These are phyloP conservation scores for Boletus coffeatus DNA, from an alignment of 1,284 basidiomycete species.

Conservation along the genomic window DNA sequence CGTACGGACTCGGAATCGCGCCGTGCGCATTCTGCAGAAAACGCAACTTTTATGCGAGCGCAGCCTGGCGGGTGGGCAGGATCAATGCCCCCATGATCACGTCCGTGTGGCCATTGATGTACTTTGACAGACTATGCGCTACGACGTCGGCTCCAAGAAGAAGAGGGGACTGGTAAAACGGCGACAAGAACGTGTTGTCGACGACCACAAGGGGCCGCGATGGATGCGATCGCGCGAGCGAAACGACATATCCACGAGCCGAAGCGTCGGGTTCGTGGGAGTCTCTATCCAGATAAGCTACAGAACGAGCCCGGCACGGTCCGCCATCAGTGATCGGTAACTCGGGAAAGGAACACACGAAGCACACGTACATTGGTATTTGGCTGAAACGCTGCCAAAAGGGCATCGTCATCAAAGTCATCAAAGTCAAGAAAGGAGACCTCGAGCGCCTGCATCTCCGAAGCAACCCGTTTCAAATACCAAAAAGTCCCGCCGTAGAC, in stretches of 20 bases:
- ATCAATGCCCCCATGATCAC: constrained; percentile 85
- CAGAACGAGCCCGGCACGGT: constrained; percentile 23
- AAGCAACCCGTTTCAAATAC: constrained; percentile 78
- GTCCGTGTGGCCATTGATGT: constrained; percentile 92
- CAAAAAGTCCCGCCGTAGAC: constrained; percentile 93
- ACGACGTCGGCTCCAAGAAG: constrained; percentile 75
- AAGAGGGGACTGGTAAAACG: constrained; percentile 89
- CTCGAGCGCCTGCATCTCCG: constrained; percentile 66
- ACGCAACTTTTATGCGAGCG: constrained; percentile 52
- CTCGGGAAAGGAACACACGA: neutral
- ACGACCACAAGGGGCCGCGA: constrained; percentile 74
- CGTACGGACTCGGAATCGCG: constrained; percentile 83
- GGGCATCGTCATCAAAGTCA: constrained; percentile 55
- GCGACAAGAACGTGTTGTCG: constrained; percentile 91
- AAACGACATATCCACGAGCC: constrained; percentile 78
- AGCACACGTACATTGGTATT: constrained; percentile 72
- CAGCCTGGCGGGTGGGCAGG: constrained; percentile 52
- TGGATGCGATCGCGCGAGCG: constrained; percentile 55
- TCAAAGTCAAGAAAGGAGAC: constrained; percentile 87
- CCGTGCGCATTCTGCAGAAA: constrained; percentile 94
- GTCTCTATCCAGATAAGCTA: constrained; percentile 96
- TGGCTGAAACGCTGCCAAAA: constrained; percentile 59
- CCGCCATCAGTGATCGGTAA: neutral
- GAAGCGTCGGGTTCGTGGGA: constrained; percentile 92
- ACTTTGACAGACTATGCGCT: constrained; percentile 82